A percentile compares a stretch with the other conserved stretches of the same genome.
These are phyloP conservation scores for Chaetomium globosum DNA, from an alignment of 2,329 filamentous ascomycete species.

Conservation along the genomic window DNA sequence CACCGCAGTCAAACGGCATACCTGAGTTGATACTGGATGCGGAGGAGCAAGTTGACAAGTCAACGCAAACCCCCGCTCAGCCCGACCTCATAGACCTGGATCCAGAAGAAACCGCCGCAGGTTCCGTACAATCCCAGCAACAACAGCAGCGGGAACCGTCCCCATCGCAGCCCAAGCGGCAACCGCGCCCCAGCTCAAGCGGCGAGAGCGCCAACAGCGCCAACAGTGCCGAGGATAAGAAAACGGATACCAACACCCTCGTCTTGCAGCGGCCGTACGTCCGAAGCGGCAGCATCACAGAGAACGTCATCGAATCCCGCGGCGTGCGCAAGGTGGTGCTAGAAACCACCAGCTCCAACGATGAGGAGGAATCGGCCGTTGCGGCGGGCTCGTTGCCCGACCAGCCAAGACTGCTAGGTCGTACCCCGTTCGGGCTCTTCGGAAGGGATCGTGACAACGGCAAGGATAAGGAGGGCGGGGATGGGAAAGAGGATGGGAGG, in stretches of 20 bases:
- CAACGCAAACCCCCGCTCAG: conserved; percentile 34
- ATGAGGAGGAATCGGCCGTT: conserved; percentile 40
- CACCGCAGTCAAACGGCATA: conserved; percentile 35
- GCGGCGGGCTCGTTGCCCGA: conserved; percentile 23
- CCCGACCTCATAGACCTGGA: conserved; percentile 21
- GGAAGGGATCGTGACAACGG: conserved; percentile 9
- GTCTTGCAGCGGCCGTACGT: conserved; percentile 48
- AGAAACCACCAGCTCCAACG: conserved; percentile 43
- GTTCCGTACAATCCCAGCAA: conserved; percentile 15
- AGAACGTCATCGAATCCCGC: conserved; percentile 73
- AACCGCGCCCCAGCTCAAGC: conserved; percentile 30
- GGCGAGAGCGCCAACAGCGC: conserved; percentile 30
- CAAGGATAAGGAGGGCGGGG: conserved; percentile 12
- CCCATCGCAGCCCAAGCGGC: background rate
- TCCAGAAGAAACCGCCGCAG: conserved; percentile 1
- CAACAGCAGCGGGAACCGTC: conserved; percentile 13
- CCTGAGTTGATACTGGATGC: conserved; percentile 28
- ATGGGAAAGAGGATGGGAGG: background rate
- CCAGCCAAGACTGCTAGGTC: conserved; percentile 20
- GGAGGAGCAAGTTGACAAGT: conserved; percentile 35
- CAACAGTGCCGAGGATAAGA: conserved; percentile 23
- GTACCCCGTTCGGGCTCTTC: conserved; percentile 25
- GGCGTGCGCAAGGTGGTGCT: conserved; percentile 77
- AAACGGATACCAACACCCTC: conserved; percentile 23
- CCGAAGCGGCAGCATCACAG: conserved; percentile 75